Conservation (phyloP, 495 filamentous ascomycete genomes). For the Aspergillus conjunctus region DNA sequence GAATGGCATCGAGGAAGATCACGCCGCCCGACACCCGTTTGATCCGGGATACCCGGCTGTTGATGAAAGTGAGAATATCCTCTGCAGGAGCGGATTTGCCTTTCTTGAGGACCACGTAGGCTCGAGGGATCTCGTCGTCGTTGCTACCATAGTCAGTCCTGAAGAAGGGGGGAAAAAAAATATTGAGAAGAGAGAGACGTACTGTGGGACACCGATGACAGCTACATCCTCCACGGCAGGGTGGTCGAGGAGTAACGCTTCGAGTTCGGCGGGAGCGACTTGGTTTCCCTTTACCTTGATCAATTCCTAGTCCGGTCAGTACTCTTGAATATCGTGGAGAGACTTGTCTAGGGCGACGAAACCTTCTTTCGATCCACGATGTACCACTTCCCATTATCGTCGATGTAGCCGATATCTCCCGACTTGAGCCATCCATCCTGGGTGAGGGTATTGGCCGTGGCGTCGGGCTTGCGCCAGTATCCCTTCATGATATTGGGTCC, state of each 20-base stretch:
- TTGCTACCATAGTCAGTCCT: conserved; percentile 35
- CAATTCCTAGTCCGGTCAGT: conserved; percentile 58
- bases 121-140: conserved; percentile 67
- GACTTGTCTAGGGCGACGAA: background rate
- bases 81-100: conserved; percentile 51
- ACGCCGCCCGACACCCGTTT: conserved; percentile 74
- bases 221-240: conserved; percentile 71
- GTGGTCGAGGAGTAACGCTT: conserved; percentile 71
- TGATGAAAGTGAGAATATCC: conserved; percentile 63
- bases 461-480: conserved; percentile 69
- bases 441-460: conserved; percentile 63
- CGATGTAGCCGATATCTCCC: conserved; percentile 70
- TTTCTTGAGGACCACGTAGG: conserved; percentile 64
- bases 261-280: conserved; percentile 84
- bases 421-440: conserved; percentile 70
- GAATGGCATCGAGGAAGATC: conserved; percentile 65
- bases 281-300: conserved; percentile 88
- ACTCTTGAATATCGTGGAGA: background rate
- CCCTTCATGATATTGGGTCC: conserved; percentile 70
- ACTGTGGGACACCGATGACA: conserved; percentile 64
- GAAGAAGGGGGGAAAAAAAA: conserved; percentile 40
- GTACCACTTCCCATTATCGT: conserved; percentile 61
- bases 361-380: conserved; percentile 81
- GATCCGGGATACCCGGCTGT: conserved; percentile 57
- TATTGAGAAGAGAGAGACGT: conserved; percentile 17